Base-by-base conservation (phyloP, 2,329 filamentous ascomycete species). In the Phialemonium atrogriseum region DNA sequence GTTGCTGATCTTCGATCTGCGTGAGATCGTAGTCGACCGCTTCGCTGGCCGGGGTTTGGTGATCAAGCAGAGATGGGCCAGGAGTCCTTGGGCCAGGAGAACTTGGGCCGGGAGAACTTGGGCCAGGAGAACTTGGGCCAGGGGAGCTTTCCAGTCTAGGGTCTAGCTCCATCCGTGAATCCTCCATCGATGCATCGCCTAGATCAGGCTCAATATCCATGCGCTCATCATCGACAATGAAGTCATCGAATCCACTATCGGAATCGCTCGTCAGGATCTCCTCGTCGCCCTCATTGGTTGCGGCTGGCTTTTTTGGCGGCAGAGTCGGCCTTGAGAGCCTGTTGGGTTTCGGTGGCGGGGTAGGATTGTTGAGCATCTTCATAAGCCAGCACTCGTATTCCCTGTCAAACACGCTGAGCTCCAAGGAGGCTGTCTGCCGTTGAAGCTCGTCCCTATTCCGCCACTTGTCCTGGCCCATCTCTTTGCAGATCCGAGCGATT, bases 381-480 rank as follows among this genome's bases (percentile, higher is more conserved):
- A 70, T 58, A 4, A 61, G 49, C 71, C 72, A 80, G 7, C 49
- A 46, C 7, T 66, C 50, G 23, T 71, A 54, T 45, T 79, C 60
- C 29, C 71, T 69, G 33, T 81, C 69, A 21, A 73, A 68, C 1
- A 94, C 56, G 4, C 68, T 85, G 5, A 64, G 59, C 37, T 89
- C 77, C 33, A 94, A 58, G 21, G 59, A 68, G 9, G 58, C 54
- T 29, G 77, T 76, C 44, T 76, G 71, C 5, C 55, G 58, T 16
- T 62, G 56, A 10, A 91, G 49, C 10, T 77, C 64, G 1, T 54
- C 45, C 14, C 60, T 56, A 7, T 59, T 70, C 9, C 55, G 51
- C 71, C 78, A 85, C 18, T 62, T 49, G 11, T 68, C 57, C 1
- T 50, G 43, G 14, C 63, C 40, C 20, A 86, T 72, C 13, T 74